These are phyloP conservation scores for Corymbia calophylla DNA, from an alignment of 441 rosid species.

Conservation along the genomic window DNA sequence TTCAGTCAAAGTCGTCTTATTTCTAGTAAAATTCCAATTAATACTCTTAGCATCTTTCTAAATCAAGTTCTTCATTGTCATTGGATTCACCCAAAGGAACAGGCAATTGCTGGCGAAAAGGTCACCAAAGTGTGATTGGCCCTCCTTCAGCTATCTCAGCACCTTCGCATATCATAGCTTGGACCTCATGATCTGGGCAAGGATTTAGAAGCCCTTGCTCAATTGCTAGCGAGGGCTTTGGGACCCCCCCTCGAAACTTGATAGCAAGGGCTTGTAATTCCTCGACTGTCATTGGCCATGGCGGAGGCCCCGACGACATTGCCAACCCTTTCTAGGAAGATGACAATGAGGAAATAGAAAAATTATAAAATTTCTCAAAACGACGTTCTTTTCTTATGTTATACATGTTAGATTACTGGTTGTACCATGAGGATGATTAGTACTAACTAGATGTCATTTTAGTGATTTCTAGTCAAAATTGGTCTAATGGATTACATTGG, in stretches of 20 bases:
- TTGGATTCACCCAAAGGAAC: neutral
- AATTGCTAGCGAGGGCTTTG: neutral
- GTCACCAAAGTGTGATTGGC: neutral
- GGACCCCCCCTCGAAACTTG: neutral
- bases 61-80: neutral
- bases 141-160: neutral
- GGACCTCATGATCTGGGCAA: neutral
- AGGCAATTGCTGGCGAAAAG: neutral
- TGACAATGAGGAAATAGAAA: neutral
- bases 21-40: neutral
- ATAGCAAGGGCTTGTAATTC: neutral
- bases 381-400: no score
- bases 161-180: neutral
- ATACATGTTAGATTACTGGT: no score
- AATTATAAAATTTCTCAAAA: neutral
- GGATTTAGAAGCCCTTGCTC: neutral
- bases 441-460: no score
- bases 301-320: accelerated
- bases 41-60: neutral
- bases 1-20: neutral
- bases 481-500: no score
- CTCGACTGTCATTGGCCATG: neutral
- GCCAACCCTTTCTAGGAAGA: neutral
- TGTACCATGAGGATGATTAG: no score
- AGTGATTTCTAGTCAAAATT: no score